Percentiles rank a stretch among this genome's conserved stretches.
phyloP scores from a whole-genome alignment of 164 flowering plant species.

The Magnolia kwangsiensis region DNA sequence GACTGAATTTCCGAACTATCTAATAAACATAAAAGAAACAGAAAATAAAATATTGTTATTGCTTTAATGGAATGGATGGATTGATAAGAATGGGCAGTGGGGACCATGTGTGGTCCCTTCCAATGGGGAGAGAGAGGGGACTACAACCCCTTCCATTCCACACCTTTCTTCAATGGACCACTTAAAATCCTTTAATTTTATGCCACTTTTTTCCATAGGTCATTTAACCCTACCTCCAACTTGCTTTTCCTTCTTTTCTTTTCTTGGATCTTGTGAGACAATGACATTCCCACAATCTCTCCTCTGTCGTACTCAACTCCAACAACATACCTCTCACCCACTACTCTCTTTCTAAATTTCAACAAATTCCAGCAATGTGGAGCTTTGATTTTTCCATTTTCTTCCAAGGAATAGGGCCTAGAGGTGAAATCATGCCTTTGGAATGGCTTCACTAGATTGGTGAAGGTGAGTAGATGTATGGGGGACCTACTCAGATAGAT shows the following conservation, averaged over 20 bases:
- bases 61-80: not conserved
- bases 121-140: not conserved
- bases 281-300: conserved; percentile 5
- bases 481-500: not conserved
- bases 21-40: not conserved
- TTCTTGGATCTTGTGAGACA: conserved; percentile 14
- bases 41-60: not conserved
- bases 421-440: not conserved
- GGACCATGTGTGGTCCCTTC: not conserved
- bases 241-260: not conserved
- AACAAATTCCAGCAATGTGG: not conserved
- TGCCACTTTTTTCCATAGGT: not conserved
- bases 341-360: conserved; percentile 1
- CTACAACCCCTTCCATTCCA: not conserved
- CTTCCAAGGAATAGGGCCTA: not conserved
- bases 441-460: not conserved
- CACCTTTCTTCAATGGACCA: not conserved
- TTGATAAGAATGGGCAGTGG: not conserved
- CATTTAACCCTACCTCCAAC: not conserved
- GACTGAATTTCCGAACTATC: not conserved
- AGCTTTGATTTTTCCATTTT: not conserved
- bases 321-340: not conserved
- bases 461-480: not conserved
- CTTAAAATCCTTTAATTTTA: not conserved
- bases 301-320: conserved; percentile 12